phyloP scores from a whole-genome alignment of 305 asterid genomes.

The Rubia balearica region DNA sequence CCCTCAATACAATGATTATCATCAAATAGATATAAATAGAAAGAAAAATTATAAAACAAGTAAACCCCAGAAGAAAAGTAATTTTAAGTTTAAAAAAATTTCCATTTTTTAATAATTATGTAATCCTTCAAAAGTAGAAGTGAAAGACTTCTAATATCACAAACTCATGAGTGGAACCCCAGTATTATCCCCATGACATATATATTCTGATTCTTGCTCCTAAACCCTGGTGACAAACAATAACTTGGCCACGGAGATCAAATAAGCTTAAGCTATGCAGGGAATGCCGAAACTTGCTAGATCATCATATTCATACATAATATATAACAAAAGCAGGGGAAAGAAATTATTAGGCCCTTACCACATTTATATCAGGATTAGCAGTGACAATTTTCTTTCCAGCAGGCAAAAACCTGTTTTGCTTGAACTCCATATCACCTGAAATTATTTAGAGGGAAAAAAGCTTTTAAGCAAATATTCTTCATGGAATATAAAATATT shows the following conservation, averaged over 20 bases:
- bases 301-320: not conserved
- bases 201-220: not conserved
- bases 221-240: not conserved
- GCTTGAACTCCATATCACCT: slow-evolving; percentile 99
- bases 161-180: too few relatives aligned
- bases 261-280: not conserved
- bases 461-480: not conserved
- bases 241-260: not conserved
- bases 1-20: not conserved
- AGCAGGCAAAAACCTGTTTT: slow-evolving; percentile 80
- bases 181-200: too few relatives aligned
- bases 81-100: not conserved
- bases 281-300: not conserved
- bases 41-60: not conserved
- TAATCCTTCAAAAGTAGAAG: not conserved
- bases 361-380: slow-evolving; percentile 77
- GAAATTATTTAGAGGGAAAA: slow-evolving; percentile 20
- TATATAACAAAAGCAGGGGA: not conserved
- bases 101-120: not conserved
- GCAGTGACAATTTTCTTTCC: slow-evolving; percentile 91
- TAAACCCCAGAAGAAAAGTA: not conserved
- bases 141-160: not conserved
- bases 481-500: not conserved
- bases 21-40: not conserved
- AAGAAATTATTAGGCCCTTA: slow-evolving; percentile 27